These are phyloP conservation scores for Suhomyces kunorum DNA, from an alignment of 1,139 yeast species.

Conservation along the genomic window DNA sequence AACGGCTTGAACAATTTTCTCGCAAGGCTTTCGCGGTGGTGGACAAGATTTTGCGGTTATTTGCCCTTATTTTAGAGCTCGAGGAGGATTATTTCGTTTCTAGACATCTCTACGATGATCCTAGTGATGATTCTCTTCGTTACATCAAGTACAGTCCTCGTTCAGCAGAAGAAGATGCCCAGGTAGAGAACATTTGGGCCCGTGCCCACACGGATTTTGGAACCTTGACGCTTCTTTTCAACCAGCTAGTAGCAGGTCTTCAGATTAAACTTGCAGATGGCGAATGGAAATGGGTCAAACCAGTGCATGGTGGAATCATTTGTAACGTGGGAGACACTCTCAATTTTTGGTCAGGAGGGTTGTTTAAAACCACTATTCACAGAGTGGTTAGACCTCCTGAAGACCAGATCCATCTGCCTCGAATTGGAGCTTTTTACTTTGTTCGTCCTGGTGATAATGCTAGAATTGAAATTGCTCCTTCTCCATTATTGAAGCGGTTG, in stretches of 20 bases:
- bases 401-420: slow-evolving; percentile 30
- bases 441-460: slow-evolving; percentile 37
- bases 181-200: slow-evolving; percentile 33
- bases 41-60: slow-evolving; percentile 27
- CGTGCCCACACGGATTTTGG: slow-evolving; percentile 38
- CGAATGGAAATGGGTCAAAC: slow-evolving; percentile 32
- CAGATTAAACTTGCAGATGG: slow-evolving; percentile 29
- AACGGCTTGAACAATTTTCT: slow-evolving; percentile 25
- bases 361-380: slow-evolving; percentile 35
- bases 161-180: slow-evolving; percentile 26
- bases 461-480: slow-evolving; percentile 29
- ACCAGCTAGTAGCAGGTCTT: slow-evolving; percentile 34
- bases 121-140: slow-evolving; percentile 36
- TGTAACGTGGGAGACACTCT: slow-evolving; percentile 37
- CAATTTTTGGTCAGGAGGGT: slow-evolving; percentile 36
- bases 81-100: slow-evolving; percentile 34
- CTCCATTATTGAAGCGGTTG: slow-evolving; percentile 31
- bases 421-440: slow-evolving; percentile 37
- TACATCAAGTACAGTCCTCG: slow-evolving; percentile 36
- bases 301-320: slow-evolving; percentile 31
- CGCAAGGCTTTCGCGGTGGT: slow-evolving; percentile 27
- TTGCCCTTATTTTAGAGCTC: slow-evolving; percentile 35
- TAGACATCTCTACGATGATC: slow-evolving; percentile 31
- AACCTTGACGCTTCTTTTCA: slow-evolving; percentile 29
- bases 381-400: slow-evolving; percentile 34